These are phyloP conservation scores for Neurospora sp. DNA, from an alignment of 2,329 filamentous ascomycete species.

Conservation along the genomic window DNA sequence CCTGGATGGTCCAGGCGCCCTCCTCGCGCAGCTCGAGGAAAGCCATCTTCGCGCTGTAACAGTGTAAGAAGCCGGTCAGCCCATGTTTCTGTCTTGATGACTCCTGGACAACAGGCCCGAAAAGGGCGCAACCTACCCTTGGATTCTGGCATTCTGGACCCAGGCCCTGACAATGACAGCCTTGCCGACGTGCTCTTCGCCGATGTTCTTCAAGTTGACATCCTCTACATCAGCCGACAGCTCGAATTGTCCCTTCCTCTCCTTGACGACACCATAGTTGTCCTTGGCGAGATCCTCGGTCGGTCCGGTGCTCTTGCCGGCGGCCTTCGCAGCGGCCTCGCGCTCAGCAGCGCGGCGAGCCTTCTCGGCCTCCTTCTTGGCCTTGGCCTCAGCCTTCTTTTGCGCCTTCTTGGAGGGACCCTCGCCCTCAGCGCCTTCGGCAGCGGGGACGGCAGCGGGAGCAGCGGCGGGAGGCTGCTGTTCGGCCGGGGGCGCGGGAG, in stretches of 20 bases:
- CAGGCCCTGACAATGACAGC: constrained; percentile 68
- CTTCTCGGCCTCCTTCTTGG: constrained; percentile 80
- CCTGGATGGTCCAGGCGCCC: constrained; percentile 69
- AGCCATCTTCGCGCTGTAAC: constrained; percentile 64
- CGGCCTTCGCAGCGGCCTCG: constrained; percentile 59
- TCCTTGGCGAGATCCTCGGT: constrained; percentile 59
- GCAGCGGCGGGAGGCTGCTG: constrained; percentile 5
- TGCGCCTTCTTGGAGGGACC: constrained; percentile 65
- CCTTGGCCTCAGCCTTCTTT: constrained; percentile 78
- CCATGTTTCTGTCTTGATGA: background rate
- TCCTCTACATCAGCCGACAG: constrained; percentile 39
- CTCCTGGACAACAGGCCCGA: background rate
- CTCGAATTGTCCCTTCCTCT: constrained; percentile 30
- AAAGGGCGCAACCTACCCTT: constrained; percentile 32
- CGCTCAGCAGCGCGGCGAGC: constrained; percentile 62
- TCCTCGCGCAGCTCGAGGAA: constrained; percentile 80
- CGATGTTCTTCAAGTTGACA: constrained; percentile 52
- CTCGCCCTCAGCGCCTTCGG: constrained; percentile 26
- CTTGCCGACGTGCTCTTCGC: constrained; percentile 56
- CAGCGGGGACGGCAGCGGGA: constrained; percentile 1
- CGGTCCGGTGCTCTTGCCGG: constrained; percentile 46
- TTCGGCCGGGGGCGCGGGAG: constrained; percentile 9
- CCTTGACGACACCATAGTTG: constrained; percentile 65
- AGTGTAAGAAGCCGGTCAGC: background rate
- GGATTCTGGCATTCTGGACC: constrained; percentile 78